Conservation (phyloP, 2,329 filamentous ascomycete genomes). For the Albophoma yamanashiensis region DNA sequence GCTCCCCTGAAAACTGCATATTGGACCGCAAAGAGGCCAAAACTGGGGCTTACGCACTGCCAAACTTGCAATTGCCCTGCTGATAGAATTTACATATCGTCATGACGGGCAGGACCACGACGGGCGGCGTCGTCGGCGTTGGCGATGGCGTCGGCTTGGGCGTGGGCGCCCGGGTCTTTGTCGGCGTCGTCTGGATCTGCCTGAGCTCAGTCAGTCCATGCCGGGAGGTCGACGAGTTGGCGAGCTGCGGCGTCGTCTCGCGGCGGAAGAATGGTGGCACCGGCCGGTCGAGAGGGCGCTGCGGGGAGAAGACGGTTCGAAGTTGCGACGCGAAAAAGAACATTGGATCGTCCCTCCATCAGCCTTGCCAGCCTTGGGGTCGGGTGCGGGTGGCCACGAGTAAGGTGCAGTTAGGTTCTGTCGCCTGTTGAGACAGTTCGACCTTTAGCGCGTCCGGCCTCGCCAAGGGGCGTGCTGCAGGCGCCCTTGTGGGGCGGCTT, state of each 20-base stretch:
- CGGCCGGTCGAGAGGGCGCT: conserved; percentile 1
- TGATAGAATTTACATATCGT: conserved; percentile 36
- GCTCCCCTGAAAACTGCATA: neutral
- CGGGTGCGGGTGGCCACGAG: neutral
- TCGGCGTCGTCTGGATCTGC: neutral
- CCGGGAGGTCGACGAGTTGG: neutral
- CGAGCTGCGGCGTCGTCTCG: neutral
- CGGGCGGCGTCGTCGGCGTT: neutral
- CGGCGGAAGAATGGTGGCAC: conserved; percentile 1
- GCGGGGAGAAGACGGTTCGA: conserved; percentile 2
- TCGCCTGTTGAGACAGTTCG: neutral
- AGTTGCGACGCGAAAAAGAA: conserved; percentile 5
- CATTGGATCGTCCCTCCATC: conserved; percentile 1
- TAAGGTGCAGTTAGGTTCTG: neutral
- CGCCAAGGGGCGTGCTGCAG: neutral
- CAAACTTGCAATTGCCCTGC: conserved; percentile 41
- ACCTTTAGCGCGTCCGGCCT: neutral
- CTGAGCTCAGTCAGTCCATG: neutral
- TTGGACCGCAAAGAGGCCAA: neutral
- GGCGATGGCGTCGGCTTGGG: neutral
- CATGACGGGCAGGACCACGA: conserved; percentile 16
- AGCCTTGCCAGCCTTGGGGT: conserved; percentile 5
- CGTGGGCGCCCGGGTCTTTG: neutral
- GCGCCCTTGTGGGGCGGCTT: neutral
- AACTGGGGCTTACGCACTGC: conserved; percentile 28